A percentile compares a stretch with the other conserved stretches of the same genome.
Evolutionary conservation across 495 filamentous ascomycete genomes (phyloP).

Genomic region (Chaetomium cochliodes): DNA sequence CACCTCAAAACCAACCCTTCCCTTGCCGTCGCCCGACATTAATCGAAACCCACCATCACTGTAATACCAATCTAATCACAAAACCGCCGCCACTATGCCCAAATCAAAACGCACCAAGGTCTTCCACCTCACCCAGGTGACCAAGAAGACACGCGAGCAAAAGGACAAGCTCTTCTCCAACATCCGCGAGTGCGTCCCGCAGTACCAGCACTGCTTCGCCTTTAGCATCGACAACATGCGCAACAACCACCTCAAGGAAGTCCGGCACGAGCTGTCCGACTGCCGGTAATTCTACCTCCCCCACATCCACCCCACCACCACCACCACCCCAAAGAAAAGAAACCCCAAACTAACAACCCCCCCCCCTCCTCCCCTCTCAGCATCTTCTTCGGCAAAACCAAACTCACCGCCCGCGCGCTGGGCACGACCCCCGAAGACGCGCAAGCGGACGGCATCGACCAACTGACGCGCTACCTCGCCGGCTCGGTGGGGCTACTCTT

Average conservation of each 20-base stretch:
- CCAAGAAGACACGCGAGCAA: constrained; percentile 86
- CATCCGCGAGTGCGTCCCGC: constrained; percentile 78
- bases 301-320: background rate
- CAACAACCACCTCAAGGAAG: constrained; percentile 92
- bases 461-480: constrained; percentile 65
- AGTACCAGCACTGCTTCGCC: constrained; percentile 88
- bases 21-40: background rate
- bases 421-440: constrained; percentile 71
- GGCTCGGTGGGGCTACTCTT: constrained; percentile 90
- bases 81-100: constrained; percentile 65
- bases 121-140: constrained; percentile 82
- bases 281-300: constrained; percentile 61
- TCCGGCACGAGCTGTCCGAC: constrained; percentile 77
- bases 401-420: constrained; percentile 93
- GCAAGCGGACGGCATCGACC: constrained; percentile 68
- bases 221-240: constrained; percentile 97
- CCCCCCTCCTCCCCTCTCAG: constrained; percentile 41
- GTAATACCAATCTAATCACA: background rate
- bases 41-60: background rate
- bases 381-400: constrained; percentile 97
- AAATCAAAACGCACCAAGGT: constrained; percentile 90
- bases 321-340: background rate
- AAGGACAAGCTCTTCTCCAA: constrained; percentile 83
- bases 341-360: background rate
- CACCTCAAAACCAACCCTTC: background rate